Evolutionary conservation across 805 yeast species (phyloP).

Genomic region (Cyberlindnera nakhonratchasimensis): DNA sequence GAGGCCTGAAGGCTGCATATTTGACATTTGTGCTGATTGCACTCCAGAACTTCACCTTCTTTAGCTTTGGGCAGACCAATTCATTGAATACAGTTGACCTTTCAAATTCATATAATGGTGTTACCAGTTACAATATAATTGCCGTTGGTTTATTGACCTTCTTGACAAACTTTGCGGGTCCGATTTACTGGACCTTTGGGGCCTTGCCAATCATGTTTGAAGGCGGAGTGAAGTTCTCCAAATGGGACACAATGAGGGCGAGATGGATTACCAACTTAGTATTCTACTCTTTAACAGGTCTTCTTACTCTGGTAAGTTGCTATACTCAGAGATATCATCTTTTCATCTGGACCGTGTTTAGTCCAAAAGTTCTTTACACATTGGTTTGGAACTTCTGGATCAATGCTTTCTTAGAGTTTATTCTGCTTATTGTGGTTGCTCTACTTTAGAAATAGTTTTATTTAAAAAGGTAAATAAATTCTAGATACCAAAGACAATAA

Average conservation of each 20-base stretch:
- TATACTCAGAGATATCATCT: slow-evolving; percentile 73
- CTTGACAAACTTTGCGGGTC: slow-evolving; percentile 79
- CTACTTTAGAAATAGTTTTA: too few relatives aligned
- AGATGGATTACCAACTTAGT: slow-evolving; percentile 23
- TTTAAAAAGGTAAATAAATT: too few relatives aligned
- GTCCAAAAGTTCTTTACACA: slow-evolving; percentile 83
- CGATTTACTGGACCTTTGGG: slow-evolving; percentile 74
- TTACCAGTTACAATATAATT: slow-evolving; percentile 61
- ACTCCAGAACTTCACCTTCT: slow-evolving; percentile 75
- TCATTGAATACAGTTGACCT: slow-evolving; percentile 88
- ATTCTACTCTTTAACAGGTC: slow-evolving; percentile 59
- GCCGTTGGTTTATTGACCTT: slow-evolving; percentile 78
- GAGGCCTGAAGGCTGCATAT: slow-evolving; percentile 7
- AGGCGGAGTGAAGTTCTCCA: slow-evolving; percentile 25
- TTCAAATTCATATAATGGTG: slow-evolving; percentile 89
- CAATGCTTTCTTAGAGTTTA: slow-evolving; percentile 32
- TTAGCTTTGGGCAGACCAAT: slow-evolving; percentile 87
- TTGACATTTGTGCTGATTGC: slow-evolving; percentile 34
- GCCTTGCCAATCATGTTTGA: slow-evolving; percentile 39
- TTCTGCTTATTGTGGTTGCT: slow-evolving; percentile 7
- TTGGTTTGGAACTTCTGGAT: slow-evolving; percentile 67
- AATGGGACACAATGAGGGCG: slow-evolving; percentile 34
- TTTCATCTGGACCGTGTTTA: slow-evolving; percentile 96
- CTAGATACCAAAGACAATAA: too few relatives aligned
- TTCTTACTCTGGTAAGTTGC: slow-evolving; percentile 66